phyloP scores from a whole-genome alignment of 371 early-diverging fungal species.

The Mortierella sp. region DNA sequence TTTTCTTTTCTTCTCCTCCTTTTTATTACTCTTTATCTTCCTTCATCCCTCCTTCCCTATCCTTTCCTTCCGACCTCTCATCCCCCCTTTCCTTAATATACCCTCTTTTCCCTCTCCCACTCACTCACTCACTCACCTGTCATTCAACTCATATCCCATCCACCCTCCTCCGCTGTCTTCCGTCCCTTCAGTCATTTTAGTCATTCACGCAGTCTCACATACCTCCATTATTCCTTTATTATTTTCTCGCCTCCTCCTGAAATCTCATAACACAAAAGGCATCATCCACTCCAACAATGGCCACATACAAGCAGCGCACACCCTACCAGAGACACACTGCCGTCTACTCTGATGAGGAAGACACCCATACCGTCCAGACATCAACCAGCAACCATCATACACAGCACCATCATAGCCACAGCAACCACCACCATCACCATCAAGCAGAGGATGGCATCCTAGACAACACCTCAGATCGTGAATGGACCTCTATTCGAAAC shows the following conservation, averaged over 20 bases:
- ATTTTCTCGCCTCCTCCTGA: background rate
- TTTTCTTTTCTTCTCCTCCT: background rate
- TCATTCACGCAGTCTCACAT: background rate
- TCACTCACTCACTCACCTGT: background rate
- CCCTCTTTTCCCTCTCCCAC: background rate
- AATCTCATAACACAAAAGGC: background rate
- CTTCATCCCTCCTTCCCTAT: background rate
- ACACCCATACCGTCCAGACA: constrained; percentile 13
- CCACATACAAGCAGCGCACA: constrained; percentile 53
- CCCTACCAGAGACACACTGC: constrained; percentile 28
- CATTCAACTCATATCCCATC: constrained; percentile 2
- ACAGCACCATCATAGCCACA: background rate
- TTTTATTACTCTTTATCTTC: background rate
- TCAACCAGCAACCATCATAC: background rate
- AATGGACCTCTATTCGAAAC: constrained; percentile 51
- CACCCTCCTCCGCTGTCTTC: background rate
- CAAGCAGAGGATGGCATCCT: constrained; percentile 36
- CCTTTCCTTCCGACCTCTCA: constrained; percentile 1
- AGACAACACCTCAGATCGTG: constrained; percentile 40
- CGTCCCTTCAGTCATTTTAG: background rate
- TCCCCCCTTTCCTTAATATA: background rate
- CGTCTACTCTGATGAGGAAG: constrained; percentile 25
- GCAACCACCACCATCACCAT: constrained; percentile 11
- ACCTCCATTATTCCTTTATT: background rate
- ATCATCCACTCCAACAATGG: constrained; percentile 24